Base-by-base conservation (phyloP, 2,329 filamentous ascomycete genomes). In the Pseudogymnoascus sp. region DNA sequence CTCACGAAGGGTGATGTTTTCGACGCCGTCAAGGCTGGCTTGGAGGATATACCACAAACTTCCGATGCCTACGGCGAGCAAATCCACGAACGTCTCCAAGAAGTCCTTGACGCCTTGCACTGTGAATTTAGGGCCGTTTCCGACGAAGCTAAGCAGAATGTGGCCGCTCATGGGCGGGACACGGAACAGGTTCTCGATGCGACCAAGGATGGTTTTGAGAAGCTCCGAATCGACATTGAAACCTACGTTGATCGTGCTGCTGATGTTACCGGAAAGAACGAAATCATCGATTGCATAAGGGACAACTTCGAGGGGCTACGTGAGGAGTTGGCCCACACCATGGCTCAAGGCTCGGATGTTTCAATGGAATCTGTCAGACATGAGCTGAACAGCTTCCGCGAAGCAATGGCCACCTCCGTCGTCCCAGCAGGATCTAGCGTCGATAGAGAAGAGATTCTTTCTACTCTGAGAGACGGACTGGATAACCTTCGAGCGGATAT, bases 161-260 rank as follows among this genome's bases (percentile, higher is more conserved):
- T 91, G 19, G 85, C 89, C 2, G 88, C 89, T 66, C 90, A 87
- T 68, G 90, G 89, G 42, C 83, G 87, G 64, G 91, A 95, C 72
- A 93, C 91, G 0, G 92, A 96, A 73, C 91, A 96, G 73, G 87
- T 96, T 11, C 80, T 97, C 4, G 90, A 95, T 73, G 90, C 91
- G 0, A 88, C 96, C 46, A 93, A 91, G 68, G 91, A 96, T 72
- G 92, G 92, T 0, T 82, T 96, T 13, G 91, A 96, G 68, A 88
- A 85, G 68, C 83, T 97, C 6, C 87, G 91, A 10, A 77, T 80
- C 11, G 89, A 96, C 64, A 90, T 97, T 62, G 91, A 96, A 69
- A 80, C 79, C 46, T 96, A 96, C 68, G 86, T 95, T 64, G 87
- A 93, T 69, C 86, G 86, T 56, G 84, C 87, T 7, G 81, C 85